These are phyloP conservation scores for Aspergillus brasiliensis DNA, from an alignment of 2,329 filamentous ascomycete species.

Conservation along the genomic window DNA sequence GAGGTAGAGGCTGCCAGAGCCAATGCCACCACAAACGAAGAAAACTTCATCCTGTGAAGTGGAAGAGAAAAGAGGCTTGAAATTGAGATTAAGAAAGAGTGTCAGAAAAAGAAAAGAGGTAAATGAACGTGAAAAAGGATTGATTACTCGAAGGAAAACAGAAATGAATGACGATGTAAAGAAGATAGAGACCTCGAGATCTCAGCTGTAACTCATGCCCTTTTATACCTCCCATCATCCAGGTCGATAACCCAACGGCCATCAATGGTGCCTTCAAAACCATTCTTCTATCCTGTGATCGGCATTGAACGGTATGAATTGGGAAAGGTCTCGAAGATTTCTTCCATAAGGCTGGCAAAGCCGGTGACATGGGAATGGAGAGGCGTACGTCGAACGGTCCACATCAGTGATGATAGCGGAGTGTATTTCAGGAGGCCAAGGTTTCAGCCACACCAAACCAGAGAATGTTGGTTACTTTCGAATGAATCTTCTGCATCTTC, in stretches of 20 bases:
- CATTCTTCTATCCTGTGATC: background rate
- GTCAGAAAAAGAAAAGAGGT: background rate
- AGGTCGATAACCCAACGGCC: background rate
- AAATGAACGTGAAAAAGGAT: background rate
- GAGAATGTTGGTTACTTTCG: background rate
- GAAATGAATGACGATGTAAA: background rate
- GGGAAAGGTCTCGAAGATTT: background rate
- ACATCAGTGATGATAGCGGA: background rate
- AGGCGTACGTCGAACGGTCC: background rate
- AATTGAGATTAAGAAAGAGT: background rate
- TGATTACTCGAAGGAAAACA: background rate
- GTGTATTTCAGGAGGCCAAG: background rate
- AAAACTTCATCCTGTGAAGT: background rate
- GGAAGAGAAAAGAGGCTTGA: background rate
- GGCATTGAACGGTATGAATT: background rate
- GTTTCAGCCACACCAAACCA: background rate
- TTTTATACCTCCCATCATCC: background rate
- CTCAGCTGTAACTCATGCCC: background rate
- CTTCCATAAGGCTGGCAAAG: background rate
- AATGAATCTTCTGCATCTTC: background rate
- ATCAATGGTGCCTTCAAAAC: too few species aligned
- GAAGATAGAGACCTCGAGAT: background rate
- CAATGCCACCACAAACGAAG: background rate
- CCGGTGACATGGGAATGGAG: background rate
- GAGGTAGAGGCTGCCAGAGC: background rate